These are phyloP conservation scores for Cyclotella cryptica DNA, from an alignment of 108 stramenopile species.

Conservation along the genomic window DNA sequence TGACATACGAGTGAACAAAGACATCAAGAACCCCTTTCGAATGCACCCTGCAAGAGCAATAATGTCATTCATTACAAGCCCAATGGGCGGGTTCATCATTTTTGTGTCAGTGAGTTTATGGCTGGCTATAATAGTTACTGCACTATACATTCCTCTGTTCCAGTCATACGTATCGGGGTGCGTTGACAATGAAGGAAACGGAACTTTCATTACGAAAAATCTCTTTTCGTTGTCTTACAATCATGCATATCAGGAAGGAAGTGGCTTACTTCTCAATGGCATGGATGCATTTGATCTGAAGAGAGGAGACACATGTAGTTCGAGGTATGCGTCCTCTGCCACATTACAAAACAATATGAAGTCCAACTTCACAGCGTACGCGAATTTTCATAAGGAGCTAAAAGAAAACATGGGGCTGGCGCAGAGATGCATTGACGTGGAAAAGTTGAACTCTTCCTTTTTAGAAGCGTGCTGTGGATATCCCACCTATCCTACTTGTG, in stretches of 20 bases:
- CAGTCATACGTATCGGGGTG: slow-evolving; percentile 50
- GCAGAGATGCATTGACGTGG: slow-evolving; percentile 45
- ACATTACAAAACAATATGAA: slow-evolving; percentile 47
- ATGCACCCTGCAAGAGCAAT: slow-evolving; percentile 37
- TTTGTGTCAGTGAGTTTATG: slow-evolving; percentile 34
- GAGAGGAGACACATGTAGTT: slow-evolving; percentile 50
- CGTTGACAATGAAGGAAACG: slow-evolving; percentile 33
- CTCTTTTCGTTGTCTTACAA: slow-evolving; percentile 58
- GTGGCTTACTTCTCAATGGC: slow-evolving; percentile 48
- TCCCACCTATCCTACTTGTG: slow-evolving; percentile 45
- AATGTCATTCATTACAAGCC: slow-evolving; percentile 40
- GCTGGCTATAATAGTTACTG: slow-evolving; percentile 28
- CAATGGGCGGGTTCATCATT: slow-evolving; percentile 35
- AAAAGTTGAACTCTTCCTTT: slow-evolving; percentile 37
- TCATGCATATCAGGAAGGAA: slow-evolving; percentile 63
- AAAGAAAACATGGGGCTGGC: slow-evolving; percentile 38
- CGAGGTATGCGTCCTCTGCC: slow-evolving; percentile 40
- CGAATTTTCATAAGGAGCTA: slow-evolving; percentile 39
- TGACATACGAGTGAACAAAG: slow-evolving; percentile 52
- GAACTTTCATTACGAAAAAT: slow-evolving; percentile 57
- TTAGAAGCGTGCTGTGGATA: slow-evolving; percentile 49
- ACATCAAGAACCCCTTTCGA: slow-evolving; percentile 44
- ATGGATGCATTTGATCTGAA: slow-evolving; percentile 53
- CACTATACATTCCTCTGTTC: slow-evolving; percentile 44
- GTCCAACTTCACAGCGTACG: slow-evolving; percentile 43